Evolutionary conservation across 305 asterid genomes (phyloP).

Genomic region (Fraxinus greggii): DNA sequence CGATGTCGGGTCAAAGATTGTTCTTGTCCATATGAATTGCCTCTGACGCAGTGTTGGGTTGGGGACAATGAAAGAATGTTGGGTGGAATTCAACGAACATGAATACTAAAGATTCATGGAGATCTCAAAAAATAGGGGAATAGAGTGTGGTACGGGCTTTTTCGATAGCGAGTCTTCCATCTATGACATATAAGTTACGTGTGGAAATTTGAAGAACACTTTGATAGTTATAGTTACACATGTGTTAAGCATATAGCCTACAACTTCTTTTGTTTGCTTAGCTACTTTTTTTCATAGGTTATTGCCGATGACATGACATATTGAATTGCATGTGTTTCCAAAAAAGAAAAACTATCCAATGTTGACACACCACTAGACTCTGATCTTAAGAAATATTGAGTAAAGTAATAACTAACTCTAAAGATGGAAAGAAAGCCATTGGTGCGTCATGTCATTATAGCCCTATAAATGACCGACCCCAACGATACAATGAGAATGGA

Average conservation of each 20-base stretch:
- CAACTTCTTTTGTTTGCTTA: neutral
- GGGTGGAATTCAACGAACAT: neutral
- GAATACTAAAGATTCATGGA: neutral
- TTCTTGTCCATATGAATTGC: neutral
- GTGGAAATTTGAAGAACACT: neutral
- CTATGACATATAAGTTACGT: neutral
- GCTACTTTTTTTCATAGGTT: neutral
- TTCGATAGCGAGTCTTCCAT: neutral
- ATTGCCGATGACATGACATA: neutral
- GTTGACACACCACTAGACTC: neutral
- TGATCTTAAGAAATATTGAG: neutral
- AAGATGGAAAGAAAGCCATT: neutral
- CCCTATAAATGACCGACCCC: neutral
- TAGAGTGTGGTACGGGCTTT: neutral
- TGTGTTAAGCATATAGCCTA: neutral
- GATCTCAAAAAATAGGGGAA: neutral
- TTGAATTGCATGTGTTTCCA: neutral
- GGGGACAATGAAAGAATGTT: neutral
- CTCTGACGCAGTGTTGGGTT: neutral
- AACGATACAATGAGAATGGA: neutral
- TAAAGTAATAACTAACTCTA: neutral
- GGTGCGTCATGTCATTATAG: neutral
- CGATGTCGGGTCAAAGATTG: neutral
- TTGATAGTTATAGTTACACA: neutral
- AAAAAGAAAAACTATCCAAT: neutral